Conservation (phyloP, 805 yeast genomes). For the Limtongia smithiae region DNA sequence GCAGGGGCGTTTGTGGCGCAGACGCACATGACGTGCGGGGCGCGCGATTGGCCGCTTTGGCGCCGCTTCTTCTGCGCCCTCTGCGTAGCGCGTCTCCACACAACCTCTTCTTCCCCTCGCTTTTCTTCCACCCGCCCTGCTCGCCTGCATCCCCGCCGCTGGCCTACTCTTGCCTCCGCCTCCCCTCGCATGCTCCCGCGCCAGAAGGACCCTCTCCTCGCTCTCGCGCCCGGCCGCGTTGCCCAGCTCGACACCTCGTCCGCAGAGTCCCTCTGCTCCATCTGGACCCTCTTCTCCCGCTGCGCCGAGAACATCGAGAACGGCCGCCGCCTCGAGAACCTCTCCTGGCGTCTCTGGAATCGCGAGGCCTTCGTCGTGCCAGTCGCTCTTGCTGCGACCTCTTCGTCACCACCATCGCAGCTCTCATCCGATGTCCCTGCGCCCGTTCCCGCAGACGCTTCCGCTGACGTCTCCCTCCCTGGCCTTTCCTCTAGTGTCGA, state of each 20-base stretch:
- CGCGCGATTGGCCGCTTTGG: constrained; percentile 12
- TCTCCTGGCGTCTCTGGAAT: constrained; percentile 41
- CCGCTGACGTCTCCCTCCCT: constrained; percentile 3
- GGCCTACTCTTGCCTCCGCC: neutral
- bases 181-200: constrained; percentile 8
- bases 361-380: constrained; percentile 27
- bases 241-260: constrained; percentile 32
- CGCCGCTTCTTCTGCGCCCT: neutral
- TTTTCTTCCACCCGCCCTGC: neutral
- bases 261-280: constrained; percentile 30
- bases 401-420: neutral
- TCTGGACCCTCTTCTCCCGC: constrained; percentile 39
- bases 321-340: constrained; percentile 40
- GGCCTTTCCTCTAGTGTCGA: constrained; percentile 17
- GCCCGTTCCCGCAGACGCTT: neutral
- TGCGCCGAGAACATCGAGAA: constrained; percentile 39
- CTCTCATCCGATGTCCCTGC: neutral
- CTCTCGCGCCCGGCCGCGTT: constrained; percentile 27
- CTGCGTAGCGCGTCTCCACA: neutral
- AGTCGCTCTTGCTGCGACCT: neutral
- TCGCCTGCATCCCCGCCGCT: neutral
- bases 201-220: constrained; percentile 27
- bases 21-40: constrained; percentile 10
- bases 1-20: constrained; percentile 11
- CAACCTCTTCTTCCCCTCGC: neutral